A percentile compares a stretch with the other conserved stretches of the same genome.
These are phyloP conservation scores for Stagonosporopsis tanaceti DNA, from an alignment of 2,329 filamentous ascomycete species.

Conservation along the genomic window DNA sequence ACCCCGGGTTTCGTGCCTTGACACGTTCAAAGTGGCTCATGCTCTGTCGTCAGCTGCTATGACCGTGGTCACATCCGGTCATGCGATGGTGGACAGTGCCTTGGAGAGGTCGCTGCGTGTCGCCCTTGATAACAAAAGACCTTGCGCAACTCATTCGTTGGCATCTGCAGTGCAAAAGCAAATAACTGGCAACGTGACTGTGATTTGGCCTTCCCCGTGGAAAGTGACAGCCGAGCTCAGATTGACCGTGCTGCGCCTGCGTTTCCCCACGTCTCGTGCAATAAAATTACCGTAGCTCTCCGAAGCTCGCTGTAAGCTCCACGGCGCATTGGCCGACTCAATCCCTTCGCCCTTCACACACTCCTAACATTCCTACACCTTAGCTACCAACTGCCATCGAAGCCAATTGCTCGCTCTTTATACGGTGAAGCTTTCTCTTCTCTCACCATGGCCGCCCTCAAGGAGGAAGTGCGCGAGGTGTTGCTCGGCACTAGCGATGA, in stretches of 20 bases:
- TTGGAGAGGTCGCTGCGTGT: slow-evolving; percentile 17
- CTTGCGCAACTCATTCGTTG: slow-evolving; percentile 3
- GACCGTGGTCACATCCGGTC: slow-evolving; percentile 22
- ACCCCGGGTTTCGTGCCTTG: slow-evolving; percentile 21
- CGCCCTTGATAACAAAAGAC: slow-evolving; percentile 15
- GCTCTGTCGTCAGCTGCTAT: slow-evolving; percentile 13
- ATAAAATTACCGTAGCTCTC: slow-evolving; percentile 33
- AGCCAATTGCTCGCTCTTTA: slow-evolving; percentile 39
- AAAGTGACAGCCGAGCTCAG: too few species aligned
- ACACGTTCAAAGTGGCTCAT: slow-evolving; percentile 17
- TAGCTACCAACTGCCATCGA: slow-evolving; percentile 19
- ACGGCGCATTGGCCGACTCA: slow-evolving; percentile 37
- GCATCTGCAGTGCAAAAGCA: slow-evolving; percentile 13
- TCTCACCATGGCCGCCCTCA: slow-evolving; percentile 63
- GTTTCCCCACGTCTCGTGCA: slow-evolving; percentile 31
- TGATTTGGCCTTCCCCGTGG: neutral
- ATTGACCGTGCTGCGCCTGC: slow-evolving; percentile 34
- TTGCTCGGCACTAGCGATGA: slow-evolving; percentile 70
- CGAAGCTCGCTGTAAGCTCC: slow-evolving; percentile 41
- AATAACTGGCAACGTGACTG: neutral
- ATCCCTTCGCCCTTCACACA: slow-evolving; percentile 23
- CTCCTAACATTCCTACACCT: slow-evolving; percentile 23
- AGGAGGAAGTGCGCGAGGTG: slow-evolving; percentile 69
- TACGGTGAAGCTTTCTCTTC: slow-evolving; percentile 21
- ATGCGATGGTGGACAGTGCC: slow-evolving; percentile 18